Conservation (phyloP, 2,329 filamentous ascomycete genomes). For the Epichloe festucae region DNA sequence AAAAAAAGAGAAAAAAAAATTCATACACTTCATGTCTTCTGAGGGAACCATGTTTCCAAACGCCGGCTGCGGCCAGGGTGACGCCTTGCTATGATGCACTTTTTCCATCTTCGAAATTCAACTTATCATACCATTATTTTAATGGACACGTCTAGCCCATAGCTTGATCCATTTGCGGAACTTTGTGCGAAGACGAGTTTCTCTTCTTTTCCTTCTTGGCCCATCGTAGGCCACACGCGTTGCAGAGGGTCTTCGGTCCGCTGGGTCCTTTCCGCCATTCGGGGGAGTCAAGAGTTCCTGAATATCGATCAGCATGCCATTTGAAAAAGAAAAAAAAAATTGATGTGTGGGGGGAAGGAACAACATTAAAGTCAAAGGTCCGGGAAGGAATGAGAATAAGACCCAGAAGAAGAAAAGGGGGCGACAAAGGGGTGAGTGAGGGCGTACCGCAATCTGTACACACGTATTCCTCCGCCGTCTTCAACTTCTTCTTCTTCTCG, state of each 20-base stretch:
- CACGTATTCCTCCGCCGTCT: constrained; percentile 76
- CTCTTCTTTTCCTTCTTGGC: constrained; percentile 73
- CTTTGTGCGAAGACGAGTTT: constrained; percentile 12
- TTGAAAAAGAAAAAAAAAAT: not conserved
- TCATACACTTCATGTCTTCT: not conserved
- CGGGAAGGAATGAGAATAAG: no score
- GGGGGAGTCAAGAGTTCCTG: constrained; percentile 79
- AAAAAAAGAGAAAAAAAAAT: not conserved
- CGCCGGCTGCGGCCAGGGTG: not conserved
- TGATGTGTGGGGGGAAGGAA: not conserved
- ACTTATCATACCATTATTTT: not conserved
- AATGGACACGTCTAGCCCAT: constrained; percentile 8
- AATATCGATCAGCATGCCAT: not conserved
- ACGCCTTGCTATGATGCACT: not conserved
- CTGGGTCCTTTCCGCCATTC: constrained; percentile 93
- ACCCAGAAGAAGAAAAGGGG: not conserved
- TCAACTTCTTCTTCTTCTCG: constrained; percentile 81
- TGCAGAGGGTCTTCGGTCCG: constrained; percentile 89
- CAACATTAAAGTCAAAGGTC: no score
- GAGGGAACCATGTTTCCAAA: not conserved
- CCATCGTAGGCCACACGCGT: constrained; percentile 74
- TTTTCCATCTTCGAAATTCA: not conserved
- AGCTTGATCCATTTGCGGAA: constrained; percentile 11
- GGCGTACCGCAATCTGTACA: constrained; percentile 78
- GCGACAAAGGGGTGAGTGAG: not conserved